Evolutionary conservation across 106 monocot genomes (phyloP), one percentile per base, ranked within the genome.

Genomic region (Dioscorea alata): DNA sequence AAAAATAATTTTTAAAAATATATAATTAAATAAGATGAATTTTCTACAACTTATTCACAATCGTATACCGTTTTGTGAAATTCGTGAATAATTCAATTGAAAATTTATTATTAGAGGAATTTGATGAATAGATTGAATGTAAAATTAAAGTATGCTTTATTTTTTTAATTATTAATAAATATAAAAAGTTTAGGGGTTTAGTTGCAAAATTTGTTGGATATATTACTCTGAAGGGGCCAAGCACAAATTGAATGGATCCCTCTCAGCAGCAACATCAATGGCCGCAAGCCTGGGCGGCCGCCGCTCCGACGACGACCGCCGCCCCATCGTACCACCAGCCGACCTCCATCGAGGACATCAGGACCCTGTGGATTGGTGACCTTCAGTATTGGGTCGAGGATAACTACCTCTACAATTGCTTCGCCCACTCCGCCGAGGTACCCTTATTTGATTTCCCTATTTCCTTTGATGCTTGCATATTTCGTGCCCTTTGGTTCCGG

Each of bases 371-470:
- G 96, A 90, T 94, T 63, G 96, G 96, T 31, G 89, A 96, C 56
- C 89, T 96, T 52, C 96, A 92, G 80, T 96, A 86, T 80, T 96
- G 96, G 96, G 83, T 83, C 62, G 96, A 96, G 76, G 96, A 96
- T 80, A 78, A 57, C 76, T 96, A 96, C 73, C 92, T 96, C 80
- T 61, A 71, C 69, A 76, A 66, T 68, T 91, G 91, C 88, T 96
- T 96, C 78, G 84, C 88, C 23, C 91, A 88, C 60, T 84, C 96
- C 64, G 96, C 92, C 49, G 96, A 96, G 77, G 88, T 95, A 56
- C 12, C 61, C 25, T 19, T 51, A 23, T 34, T 12, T 42, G 42
- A 42, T 32, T 22, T 50, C 20, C 23, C 19, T 50, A 54, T 54
- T 19, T 54, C 13, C 13, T 54, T 19, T 54, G 54, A 54, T 54